Conservation (phyloP, 1,284 basidiomycete genomes). For the Inonotus obliquus region DNA sequence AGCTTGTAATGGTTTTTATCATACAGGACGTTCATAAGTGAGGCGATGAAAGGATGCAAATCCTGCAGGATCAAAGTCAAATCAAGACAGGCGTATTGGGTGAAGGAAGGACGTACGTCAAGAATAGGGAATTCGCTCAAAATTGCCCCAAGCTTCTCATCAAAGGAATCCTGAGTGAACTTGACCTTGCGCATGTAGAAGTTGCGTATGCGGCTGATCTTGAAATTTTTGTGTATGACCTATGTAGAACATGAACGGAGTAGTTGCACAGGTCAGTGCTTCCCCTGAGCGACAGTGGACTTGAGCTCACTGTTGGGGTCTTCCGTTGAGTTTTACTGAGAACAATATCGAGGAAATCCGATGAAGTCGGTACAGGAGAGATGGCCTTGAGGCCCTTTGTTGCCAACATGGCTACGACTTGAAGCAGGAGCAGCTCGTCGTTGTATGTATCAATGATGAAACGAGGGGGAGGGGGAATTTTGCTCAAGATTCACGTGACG, state of each 20-base stretch:
- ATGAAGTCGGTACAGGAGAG: conserved; percentile 93
- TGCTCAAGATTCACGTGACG: background rate
- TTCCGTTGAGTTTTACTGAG: conserved; percentile 94
- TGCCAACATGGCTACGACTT: conserved; percentile 47
- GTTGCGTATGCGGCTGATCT: conserved; percentile 91
- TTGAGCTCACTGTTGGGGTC: conserved; percentile 82
- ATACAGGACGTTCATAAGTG: conserved; percentile 93
- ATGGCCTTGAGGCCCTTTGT: conserved; percentile 91
- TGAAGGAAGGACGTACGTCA: conserved; percentile 58
- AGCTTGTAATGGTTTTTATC: conserved; percentile 99
- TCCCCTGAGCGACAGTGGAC: no score
- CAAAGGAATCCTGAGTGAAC: conserved; percentile 97
- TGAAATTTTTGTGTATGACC: conserved; percentile 98
- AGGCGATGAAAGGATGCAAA: conserved; percentile 90
- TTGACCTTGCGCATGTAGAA: conserved; percentile 99
- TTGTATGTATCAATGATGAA: background rate
- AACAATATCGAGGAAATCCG: conserved; percentile 94
- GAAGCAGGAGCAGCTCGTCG: background rate
- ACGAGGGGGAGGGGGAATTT: background rate
- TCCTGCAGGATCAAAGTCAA: conserved; percentile 50
- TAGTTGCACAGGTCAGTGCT: no score
- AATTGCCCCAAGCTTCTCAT: conserved; percentile 94
- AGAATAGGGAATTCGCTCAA: conserved; percentile 95
- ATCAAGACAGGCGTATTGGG: background rate
- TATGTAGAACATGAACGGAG: no score